Evolutionary conservation across 108 stramenopile species (phyloP).

Genomic region (Skeletonema menzelii): DNA sequence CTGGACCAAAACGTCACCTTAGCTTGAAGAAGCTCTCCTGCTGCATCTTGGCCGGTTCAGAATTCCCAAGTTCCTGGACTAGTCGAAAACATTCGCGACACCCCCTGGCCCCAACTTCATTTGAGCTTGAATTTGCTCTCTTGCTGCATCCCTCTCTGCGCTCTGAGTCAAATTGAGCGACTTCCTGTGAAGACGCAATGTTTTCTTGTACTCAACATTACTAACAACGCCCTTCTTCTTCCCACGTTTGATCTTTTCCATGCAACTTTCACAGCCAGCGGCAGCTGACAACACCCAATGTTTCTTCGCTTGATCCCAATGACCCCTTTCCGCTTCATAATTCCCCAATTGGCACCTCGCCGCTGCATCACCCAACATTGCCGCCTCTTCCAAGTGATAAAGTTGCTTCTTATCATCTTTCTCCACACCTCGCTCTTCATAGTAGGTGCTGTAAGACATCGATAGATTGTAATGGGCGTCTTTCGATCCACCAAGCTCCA

Average conservation of each 20-base stretch:
- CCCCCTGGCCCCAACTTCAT: neutral
- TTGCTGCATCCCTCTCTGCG: neutral
- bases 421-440: slow-evolving; percentile 9
- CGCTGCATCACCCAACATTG: slow-evolving; percentile 6
- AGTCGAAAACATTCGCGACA: neutral
- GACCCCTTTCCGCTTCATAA: neutral
- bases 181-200: neutral
- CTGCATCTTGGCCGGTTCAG: too few species aligned
- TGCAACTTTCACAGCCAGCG: slow-evolving; percentile 2
- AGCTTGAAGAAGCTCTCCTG: too few species aligned
- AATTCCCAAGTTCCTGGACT: too few species aligned
- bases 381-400: slow-evolving; percentile 8
- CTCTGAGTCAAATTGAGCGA: neutral
- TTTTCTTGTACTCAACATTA: neutral
- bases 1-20: too few species aligned
- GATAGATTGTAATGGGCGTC: neutral
- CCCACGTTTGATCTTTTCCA: neutral
- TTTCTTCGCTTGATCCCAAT: slow-evolving; percentile 4
- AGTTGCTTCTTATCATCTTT: slow-evolving; percentile 5
- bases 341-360: neutral
- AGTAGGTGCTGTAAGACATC: neutral
- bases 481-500: neutral
- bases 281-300: slow-evolving; percentile 6
- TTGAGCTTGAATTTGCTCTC: neutral
- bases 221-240: neutral